Conservation (phyloP, 1,139 yeast genomes). For the Hemisphaericaspora xylanilytica region DNA sequence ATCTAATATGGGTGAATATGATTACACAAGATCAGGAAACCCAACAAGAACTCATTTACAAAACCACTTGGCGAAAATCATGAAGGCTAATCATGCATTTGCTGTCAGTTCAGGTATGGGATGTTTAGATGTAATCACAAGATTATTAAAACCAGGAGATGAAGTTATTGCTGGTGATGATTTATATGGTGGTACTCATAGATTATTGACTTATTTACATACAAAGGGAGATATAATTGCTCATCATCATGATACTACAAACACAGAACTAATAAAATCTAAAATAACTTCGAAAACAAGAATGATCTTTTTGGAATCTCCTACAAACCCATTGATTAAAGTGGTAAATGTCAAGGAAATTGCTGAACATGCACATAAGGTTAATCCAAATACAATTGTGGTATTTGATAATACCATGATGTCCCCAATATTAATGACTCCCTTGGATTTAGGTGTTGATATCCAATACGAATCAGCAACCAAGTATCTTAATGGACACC, state of each 20-base stretch:
- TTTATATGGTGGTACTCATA: conserved; percentile 87
- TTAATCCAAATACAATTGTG: conserved; percentile 66
- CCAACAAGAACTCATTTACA: conserved; percentile 86
- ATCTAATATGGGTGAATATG: conserved; percentile 79
- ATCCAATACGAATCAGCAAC: conserved; percentile 93
- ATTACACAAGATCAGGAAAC: conserved; percentile 92
- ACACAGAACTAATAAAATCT: conserved; percentile 55
- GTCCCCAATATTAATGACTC: conserved; percentile 85
- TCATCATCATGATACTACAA: conserved; percentile 79
- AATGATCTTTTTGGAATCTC: conserved; percentile 82
- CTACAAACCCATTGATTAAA: conserved; percentile 89
- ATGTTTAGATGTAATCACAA: conserved; percentile 78
- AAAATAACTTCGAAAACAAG: conserved; percentile 54
- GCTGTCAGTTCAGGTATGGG: conserved; percentile 95
- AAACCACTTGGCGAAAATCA: conserved; percentile 70
- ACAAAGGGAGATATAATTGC: conserved; percentile 68
- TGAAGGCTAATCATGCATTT: conserved; percentile 68
- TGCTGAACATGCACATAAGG: conserved; percentile 61
- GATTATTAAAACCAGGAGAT: conserved; percentile 72
- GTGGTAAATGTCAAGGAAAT: conserved; percentile 75
- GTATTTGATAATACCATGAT: conserved; percentile 96
- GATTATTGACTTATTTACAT: conserved; percentile 72
- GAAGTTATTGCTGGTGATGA: conserved; percentile 92
- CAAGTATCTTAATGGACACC: conserved; percentile 89
- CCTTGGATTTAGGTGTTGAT: conserved; percentile 82